These are phyloP conservation scores for Yamadazyma triangularis DNA, from an alignment of 1,139 yeast species.

Conservation along the genomic window DNA sequence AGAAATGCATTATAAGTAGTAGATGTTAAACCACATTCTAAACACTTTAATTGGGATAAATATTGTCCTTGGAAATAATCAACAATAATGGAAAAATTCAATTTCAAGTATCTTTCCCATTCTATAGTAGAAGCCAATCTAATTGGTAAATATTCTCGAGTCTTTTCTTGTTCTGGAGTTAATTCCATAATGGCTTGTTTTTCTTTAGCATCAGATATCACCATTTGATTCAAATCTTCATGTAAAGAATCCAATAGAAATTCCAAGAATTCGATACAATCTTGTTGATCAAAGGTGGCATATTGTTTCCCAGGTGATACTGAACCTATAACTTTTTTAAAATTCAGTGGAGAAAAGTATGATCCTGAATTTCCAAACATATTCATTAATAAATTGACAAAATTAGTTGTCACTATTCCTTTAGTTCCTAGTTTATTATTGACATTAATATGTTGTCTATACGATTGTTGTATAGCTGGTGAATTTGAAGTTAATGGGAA, in stretches of 20 bases:
- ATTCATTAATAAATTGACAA: slow-evolving; percentile 59
- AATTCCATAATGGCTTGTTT: slow-evolving; percentile 43
- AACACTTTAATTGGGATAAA: slow-evolving; percentile 72
- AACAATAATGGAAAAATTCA: slow-evolving; percentile 81
- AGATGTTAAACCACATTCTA: slow-evolving; percentile 72
- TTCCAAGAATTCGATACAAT: slow-evolving; percentile 85
- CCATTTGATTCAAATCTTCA: slow-evolving; percentile 76
- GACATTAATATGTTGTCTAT: slow-evolving; percentile 67
- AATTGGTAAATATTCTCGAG: slow-evolving; percentile 70
- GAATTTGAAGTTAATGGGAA: slow-evolving; percentile 13
- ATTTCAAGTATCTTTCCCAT: slow-evolving; percentile 87
- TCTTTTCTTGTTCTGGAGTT: slow-evolving; percentile 70
- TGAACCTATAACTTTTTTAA: slow-evolving; percentile 63
- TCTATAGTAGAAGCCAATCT: slow-evolving; percentile 88
- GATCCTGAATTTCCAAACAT: slow-evolving; percentile 51
- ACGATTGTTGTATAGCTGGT: slow-evolving; percentile 32
- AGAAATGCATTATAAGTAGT: slow-evolving; percentile 85
- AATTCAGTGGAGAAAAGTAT: slow-evolving; percentile 50
- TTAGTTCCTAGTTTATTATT: slow-evolving; percentile 77
- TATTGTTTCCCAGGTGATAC: slow-evolving; percentile 60
- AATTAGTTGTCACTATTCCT: slow-evolving; percentile 73
- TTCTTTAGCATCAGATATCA: slow-evolving; percentile 26
- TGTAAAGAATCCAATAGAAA: slow-evolving; percentile 82
- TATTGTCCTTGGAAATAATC: slow-evolving; percentile 91
- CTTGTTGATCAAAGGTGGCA: slow-evolving; percentile 83